phyloP scores from a whole-genome alignment of 257 asterid species.

The Fraxinus anomala region DNA sequence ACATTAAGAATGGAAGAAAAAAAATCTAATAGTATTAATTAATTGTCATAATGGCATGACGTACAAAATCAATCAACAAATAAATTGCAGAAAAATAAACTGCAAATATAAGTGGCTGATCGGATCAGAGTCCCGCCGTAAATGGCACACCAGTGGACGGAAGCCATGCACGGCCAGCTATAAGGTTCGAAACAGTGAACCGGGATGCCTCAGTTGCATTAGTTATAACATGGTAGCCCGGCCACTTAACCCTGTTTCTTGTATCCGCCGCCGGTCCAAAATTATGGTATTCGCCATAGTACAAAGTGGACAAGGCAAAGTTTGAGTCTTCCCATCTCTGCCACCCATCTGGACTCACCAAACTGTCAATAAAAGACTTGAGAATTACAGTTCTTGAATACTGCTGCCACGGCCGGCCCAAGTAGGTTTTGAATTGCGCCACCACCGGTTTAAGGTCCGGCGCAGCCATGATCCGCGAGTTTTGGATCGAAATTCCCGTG shows the following conservation, averaged over 20 bases:
- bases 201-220: conserved; percentile 42
- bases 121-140: conserved; percentile 53
- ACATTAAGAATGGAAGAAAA: too few species aligned
- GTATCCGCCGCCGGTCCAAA: conserved; percentile 63
- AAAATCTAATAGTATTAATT: conserved; percentile 23
- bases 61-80: conserved; percentile 52
- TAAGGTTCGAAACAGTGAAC: conserved; percentile 65
- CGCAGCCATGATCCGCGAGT: conserved; percentile 53
- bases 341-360: conserved; percentile 77
- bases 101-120: background rate
- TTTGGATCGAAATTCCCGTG: conserved; percentile 79
- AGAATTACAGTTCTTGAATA: conserved; percentile 71
- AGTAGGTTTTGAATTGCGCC: conserved; percentile 40
- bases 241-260: conserved; percentile 61
- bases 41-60: conserved; percentile 56
- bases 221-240: conserved; percentile 56
- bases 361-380: conserved; percentile 48
- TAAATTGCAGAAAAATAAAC: conserved; percentile 22
- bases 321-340: conserved; percentile 58
- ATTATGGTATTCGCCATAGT: conserved; percentile 73
- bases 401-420: conserved; percentile 85
- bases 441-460: conserved; percentile 60
- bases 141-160: conserved; percentile 86
- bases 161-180: conserved; percentile 73
- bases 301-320: conserved; percentile 65